Evolutionary conservation across 1,284 basidiomycete species (phyloP).

Genomic region (Cutaneotrichosporon curvatum): DNA sequence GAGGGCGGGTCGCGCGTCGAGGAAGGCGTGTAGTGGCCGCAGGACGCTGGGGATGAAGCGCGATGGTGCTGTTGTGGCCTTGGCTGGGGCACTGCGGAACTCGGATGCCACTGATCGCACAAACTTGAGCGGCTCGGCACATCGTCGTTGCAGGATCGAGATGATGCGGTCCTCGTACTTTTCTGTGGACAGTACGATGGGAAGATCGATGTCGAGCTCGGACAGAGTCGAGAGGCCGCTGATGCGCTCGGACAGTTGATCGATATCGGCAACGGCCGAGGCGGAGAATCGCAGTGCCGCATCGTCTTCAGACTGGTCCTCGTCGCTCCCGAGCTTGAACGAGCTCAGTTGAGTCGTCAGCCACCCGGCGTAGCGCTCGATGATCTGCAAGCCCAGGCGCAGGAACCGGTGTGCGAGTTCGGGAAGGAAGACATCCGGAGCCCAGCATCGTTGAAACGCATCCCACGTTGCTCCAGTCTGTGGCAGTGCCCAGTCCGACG

Average conservation of each 20-base stretch:
- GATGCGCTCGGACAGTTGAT: constrained; percentile 18
- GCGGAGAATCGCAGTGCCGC: constrained; percentile 27
- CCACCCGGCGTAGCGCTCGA: constrained; percentile 71
- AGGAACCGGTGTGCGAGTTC: constrained; percentile 77
- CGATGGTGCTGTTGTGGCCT: constrained; percentile 61
- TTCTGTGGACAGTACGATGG: constrained; percentile 13
- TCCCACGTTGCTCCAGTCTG: constrained; percentile 66
- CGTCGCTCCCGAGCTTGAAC: constrained; percentile 45
- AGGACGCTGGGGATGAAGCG: constrained; percentile 76
- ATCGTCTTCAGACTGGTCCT: constrained; percentile 53
- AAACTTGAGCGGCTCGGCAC: constrained; percentile 74
- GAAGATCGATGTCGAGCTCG: constrained; percentile 10
- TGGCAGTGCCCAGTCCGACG: constrained; percentile 25
- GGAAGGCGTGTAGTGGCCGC: constrained; percentile 71
- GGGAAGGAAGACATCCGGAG: constrained; percentile 70
- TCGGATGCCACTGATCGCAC: constrained; percentile 78
- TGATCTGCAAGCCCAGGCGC: constrained; percentile 75
- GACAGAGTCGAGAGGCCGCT: constrained; percentile 1
- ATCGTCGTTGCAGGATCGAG: constrained; percentile 65
- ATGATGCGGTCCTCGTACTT: constrained; percentile 57
- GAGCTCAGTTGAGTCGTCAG: constrained; percentile 48
- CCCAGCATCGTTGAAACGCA: constrained; percentile 74
- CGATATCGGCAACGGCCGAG: constrained; percentile 32
- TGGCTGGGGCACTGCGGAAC: constrained; percentile 55
- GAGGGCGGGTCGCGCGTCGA: constrained; percentile 56